A percentile compares a stretch with the other conserved stretches of the same genome.
Evolutionary conservation across 257 asterid species (phyloP).

Genomic region (Nemophila menziesii): DNA sequence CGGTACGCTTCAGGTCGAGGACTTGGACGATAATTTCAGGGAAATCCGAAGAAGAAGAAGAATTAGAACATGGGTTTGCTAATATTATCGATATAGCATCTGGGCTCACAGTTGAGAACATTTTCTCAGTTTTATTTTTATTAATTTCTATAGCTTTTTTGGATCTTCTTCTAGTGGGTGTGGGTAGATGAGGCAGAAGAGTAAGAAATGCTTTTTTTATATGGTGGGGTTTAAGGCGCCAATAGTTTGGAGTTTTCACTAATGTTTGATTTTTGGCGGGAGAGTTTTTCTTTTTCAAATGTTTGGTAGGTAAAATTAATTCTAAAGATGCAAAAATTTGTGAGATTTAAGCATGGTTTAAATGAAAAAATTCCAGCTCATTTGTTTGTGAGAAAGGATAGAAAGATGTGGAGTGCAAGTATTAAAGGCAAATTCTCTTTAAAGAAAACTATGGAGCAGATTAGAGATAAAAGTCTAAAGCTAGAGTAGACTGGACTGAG

Average conservation of each 20-base stretch:
- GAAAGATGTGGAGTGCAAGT: too few species aligned
- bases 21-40: conserved; percentile 71
- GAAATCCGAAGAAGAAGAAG: conserved; percentile 40
- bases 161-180: background rate
- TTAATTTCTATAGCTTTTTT: background rate
- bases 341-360: too few species aligned
- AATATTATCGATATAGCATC: conserved; percentile 55
- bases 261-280: conserved; percentile 17
- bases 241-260: conserved; percentile 9
- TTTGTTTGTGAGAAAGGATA: too few species aligned
- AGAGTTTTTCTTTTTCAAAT: background rate
- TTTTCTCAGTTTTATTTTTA: conserved; percentile 11
- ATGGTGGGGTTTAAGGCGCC: conserved; percentile 2
- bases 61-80: conserved; percentile 67
- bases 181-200: background rate
- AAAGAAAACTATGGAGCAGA: too few species aligned
- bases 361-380: too few species aligned
- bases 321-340: too few species aligned
- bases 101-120: conserved; percentile 46
- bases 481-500: too few species aligned
- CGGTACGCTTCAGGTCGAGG: conserved; percentile 59
- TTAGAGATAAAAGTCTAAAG: too few species aligned
- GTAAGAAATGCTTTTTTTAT: background rate
- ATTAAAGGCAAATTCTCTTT: too few species aligned
- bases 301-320: too few species aligned